phyloP scores from a whole-genome alignment of 345 rosid genomes.

The Hibiscus tridactylites region DNA sequence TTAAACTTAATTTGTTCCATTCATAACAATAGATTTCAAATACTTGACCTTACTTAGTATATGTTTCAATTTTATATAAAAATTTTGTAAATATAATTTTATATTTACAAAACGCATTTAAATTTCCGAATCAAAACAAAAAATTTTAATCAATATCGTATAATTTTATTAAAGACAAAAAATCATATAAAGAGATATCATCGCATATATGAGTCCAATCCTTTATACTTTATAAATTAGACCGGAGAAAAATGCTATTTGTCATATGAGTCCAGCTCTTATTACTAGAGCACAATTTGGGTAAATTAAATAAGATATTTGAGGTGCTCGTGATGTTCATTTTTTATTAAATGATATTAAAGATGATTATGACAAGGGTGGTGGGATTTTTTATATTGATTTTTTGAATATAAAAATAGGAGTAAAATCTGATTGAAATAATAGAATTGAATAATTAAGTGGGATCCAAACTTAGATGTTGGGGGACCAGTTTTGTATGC shows the following conservation, averaged over 20 bases:
- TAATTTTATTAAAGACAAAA: too few species aligned
- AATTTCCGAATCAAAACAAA: background rate
- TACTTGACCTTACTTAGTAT: too few species aligned
- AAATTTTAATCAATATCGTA: too few species aligned
- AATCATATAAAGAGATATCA: too few species aligned
- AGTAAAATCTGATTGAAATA: background rate
- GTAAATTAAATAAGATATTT: background rate
- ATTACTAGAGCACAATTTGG: background rate
- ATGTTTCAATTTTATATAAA: too few species aligned
- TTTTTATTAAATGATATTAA: background rate
- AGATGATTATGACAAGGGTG: conserved; percentile 5
- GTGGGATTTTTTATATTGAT: background rate
- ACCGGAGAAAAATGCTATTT: background rate
- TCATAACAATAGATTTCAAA: too few species aligned
- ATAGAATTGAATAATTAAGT: background rate
- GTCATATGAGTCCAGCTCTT: background rate
- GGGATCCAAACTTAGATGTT: conserved; percentile 1
- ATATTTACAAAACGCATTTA: too few species aligned
- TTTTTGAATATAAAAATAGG: background rate
- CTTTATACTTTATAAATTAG: background rate
- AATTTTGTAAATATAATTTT: too few species aligned
- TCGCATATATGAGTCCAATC: too few species aligned
- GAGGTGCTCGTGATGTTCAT: background rate
- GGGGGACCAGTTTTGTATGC: conserved; percentile 4
- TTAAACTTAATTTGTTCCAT: too few species aligned